Conservation (phyloP, 176 grass and related monocot genomes). For the Musa schizocarpa region DNA sequence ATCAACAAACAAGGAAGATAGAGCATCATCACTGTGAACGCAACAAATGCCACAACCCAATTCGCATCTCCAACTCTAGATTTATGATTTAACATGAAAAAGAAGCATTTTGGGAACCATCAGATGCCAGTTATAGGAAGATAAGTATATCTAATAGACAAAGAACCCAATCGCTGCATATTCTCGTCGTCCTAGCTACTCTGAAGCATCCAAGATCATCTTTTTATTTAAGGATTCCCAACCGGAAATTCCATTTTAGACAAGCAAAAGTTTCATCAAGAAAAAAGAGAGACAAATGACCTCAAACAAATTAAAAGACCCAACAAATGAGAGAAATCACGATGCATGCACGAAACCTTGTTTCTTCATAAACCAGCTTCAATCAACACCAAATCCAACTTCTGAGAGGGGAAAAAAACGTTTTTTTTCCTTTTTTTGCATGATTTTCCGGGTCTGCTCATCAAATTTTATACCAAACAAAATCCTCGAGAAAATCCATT, state of each 20-base stretch:
- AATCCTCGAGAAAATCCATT: neutral
- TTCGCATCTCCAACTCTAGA: no score
- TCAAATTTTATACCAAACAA: slow-evolving; percentile 1
- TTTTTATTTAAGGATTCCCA: neutral
- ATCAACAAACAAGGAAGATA: neutral
- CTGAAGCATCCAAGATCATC: neutral
- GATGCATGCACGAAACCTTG: neutral
- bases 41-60: neutral
- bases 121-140: neutral
- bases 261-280: neutral
- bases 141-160: neutral
- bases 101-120: neutral
- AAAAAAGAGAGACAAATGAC: no score
- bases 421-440: neutral
- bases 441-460: neutral
- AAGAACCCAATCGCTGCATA: neutral
- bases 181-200: neutral
- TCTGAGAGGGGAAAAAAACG: no score
- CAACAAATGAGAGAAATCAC: neutral
- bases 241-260: neutral
- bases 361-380: no score
- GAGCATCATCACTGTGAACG: neutral
- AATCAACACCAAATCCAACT: no score
- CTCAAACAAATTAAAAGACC: neutral
- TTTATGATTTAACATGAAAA: no score